Percentiles rank a stretch among this genome's conserved stretches.
These are phyloP conservation scores for Neckera pumila DNA, from an alignment of 225 moss, liverwort and hornwort species.

Conservation along the genomic window DNA sequence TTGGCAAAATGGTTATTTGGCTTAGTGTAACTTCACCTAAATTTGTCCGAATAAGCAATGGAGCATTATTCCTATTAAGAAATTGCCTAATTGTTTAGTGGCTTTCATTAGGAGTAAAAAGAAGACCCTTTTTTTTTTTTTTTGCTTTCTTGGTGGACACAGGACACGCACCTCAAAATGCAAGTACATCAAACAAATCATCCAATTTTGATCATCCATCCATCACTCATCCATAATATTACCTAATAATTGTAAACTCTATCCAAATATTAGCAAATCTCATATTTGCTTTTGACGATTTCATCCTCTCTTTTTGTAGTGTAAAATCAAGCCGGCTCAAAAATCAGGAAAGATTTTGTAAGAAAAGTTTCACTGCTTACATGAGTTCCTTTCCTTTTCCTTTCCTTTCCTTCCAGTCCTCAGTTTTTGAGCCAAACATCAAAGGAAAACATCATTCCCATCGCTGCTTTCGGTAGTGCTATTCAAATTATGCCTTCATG, in stretches of 20 bases:
- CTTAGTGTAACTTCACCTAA: too few relatives aligned
- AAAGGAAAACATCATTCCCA: neutral
- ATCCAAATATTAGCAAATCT: neutral
- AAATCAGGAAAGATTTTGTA: neutral
- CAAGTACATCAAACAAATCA: neutral
- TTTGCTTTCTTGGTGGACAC: too few relatives aligned
- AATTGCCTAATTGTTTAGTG: neutral
- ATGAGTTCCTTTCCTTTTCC: neutral
- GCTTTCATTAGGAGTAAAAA: neutral
- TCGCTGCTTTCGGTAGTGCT: neutral
- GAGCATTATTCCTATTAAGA: neutral
- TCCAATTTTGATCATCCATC: neutral
- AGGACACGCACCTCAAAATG: fast-evolving
- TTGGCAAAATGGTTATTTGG: neutral
- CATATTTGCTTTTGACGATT: neutral
- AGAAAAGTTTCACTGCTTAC: neutral
- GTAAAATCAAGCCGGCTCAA: fast-evolving
- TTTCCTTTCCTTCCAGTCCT: too few relatives aligned
- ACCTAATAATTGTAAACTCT: neutral
- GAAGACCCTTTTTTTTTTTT: too few relatives aligned
- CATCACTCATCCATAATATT: neutral
- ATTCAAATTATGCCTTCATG: neutral
- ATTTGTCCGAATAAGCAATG: fast-evolving
- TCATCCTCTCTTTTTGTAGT: neutral
- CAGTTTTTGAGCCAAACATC: too few relatives aligned